phyloP scores from a whole-genome alignment of 257 asterid genomes.

The Nicotiana paniculata region DNA sequence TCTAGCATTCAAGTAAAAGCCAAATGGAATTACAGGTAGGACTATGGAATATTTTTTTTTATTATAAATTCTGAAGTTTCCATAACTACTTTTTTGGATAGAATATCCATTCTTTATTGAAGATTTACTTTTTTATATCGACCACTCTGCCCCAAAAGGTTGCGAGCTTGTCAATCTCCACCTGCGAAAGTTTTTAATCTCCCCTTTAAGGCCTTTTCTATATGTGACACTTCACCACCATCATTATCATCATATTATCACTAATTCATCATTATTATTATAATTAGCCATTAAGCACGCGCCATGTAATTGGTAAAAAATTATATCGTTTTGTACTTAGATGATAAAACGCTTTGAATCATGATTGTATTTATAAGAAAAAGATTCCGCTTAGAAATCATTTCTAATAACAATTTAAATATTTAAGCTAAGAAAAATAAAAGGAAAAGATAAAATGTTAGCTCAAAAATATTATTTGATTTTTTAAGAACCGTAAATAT shows the following conservation, averaged over 20 bases:
- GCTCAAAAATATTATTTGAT: too few relatives aligned
- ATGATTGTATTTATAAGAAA: too few relatives aligned
- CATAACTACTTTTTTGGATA: slow-evolving; percentile 20
- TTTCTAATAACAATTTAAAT: too few relatives aligned
- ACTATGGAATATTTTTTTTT: slow-evolving; percentile 20
- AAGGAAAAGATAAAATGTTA: too few relatives aligned
- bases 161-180: not conserved
- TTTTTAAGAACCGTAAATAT: too few relatives aligned
- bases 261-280: not conserved
- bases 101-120: not conserved
- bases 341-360: too few relatives aligned
- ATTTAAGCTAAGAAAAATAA: too few relatives aligned
- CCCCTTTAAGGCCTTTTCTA: not conserved
- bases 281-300: too few relatives aligned
- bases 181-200: not conserved
- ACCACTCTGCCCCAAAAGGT: not conserved
- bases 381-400: too few relatives aligned
- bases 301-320: too few relatives aligned
- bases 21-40: slow-evolving; percentile 46
- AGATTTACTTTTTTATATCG: not conserved
- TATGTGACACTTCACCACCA: not conserved
- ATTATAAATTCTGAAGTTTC: slow-evolving; percentile 13
- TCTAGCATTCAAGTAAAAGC: not conserved
- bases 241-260: too few relatives aligned
- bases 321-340: too few relatives aligned